These are phyloP conservation scores for Podaxis rugospora DNA, from an alignment of 768 basidiomycete genomes.

Conservation along the genomic window DNA sequence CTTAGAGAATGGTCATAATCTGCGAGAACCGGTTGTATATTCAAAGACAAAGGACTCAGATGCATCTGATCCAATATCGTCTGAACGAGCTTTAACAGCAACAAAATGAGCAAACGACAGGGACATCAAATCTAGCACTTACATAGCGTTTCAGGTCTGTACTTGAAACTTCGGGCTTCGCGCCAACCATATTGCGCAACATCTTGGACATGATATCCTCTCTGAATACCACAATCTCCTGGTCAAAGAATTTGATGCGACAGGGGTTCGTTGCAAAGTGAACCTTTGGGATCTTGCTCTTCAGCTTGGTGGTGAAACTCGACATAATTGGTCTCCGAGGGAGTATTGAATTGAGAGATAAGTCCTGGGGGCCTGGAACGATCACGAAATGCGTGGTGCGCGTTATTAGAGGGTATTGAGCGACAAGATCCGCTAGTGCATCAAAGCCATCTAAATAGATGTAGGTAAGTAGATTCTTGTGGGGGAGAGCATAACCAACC, in stretches of 20 bases:
- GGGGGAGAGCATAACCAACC: slow-evolving; percentile 37
- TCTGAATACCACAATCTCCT: slow-evolving; percentile 91
- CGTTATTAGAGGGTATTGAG: slow-evolving; percentile 73
- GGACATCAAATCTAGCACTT: slow-evolving; percentile 22
- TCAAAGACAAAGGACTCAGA: slow-evolving; percentile 79
- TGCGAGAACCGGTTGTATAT: slow-evolving; percentile 81
- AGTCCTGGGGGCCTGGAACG: slow-evolving; percentile 91
- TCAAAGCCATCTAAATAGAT: slow-evolving; percentile 73
- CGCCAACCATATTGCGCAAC: slow-evolving; percentile 86
- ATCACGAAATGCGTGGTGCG: slow-evolving; percentile 86
- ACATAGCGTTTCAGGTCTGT: slow-evolving; percentile 89
- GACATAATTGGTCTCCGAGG: slow-evolving; percentile 82
- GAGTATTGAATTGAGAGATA: slow-evolving; percentile 73
- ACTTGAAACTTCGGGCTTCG: slow-evolving; percentile 75
- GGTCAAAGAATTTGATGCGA: slow-evolving; percentile 90
- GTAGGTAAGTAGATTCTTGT: neutral
- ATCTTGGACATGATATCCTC: slow-evolving; percentile 93
- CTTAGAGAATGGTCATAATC: slow-evolving; percentile 92
- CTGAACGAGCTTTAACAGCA: slow-evolving; percentile 73
- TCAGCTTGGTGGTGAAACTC: slow-evolving; percentile 66
- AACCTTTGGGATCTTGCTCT: slow-evolving; percentile 68
- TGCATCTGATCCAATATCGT: slow-evolving; percentile 94
- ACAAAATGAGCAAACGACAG: neutral
- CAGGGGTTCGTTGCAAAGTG: slow-evolving; percentile 91
- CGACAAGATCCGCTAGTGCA: slow-evolving; percentile 78